A percentile compares a stretch with the other conserved stretches of the same genome.
Conservation (phyloP, 495 filamentous ascomycete genomes). For the Podospora pseudocomata region DNA sequence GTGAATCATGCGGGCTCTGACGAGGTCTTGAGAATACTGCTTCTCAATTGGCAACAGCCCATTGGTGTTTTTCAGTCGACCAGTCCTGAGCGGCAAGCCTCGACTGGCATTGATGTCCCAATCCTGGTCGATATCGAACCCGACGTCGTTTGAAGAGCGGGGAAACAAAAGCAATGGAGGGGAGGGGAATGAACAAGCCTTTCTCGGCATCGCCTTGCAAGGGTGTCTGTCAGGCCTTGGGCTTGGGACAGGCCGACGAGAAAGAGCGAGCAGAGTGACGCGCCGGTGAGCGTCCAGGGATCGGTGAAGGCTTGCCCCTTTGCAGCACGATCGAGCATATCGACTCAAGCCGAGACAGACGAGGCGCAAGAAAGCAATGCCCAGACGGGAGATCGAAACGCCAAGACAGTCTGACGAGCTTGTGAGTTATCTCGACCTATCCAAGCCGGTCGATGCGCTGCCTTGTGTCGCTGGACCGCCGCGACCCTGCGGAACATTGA, state of each 20-base stretch:
- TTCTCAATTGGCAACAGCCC: neutral
- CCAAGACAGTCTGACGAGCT: constrained; percentile 19
- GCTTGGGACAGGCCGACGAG: neutral
- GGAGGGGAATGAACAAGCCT: constrained; percentile 8
- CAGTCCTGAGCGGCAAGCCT: neutral
- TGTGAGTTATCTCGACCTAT: constrained; percentile 12
- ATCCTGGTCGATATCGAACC: neutral
- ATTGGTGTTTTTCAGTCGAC: neutral
- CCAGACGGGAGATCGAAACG: constrained; percentile 35
- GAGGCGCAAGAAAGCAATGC: constrained; percentile 16
- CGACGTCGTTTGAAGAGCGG: neutral
- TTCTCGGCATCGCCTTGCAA: constrained; percentile 12
- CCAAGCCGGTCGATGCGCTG: neutral
- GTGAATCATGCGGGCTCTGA: constrained; percentile 8
- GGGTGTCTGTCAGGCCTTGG: neutral
- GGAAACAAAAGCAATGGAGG: constrained; percentile 16
- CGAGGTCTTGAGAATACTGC: neutral
- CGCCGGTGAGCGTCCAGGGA: neutral
- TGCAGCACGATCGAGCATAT: constrained; percentile 12
- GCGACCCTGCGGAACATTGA: constrained; percentile 5
- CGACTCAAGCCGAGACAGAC: constrained; percentile 25
- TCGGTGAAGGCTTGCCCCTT: neutral
- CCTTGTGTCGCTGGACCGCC: constrained; percentile 8
- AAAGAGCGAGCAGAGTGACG: neutral
- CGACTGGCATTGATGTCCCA: neutral